Base-by-base conservation (phyloP, 345 rosid genomes). In the Turnera subulata region DNA sequence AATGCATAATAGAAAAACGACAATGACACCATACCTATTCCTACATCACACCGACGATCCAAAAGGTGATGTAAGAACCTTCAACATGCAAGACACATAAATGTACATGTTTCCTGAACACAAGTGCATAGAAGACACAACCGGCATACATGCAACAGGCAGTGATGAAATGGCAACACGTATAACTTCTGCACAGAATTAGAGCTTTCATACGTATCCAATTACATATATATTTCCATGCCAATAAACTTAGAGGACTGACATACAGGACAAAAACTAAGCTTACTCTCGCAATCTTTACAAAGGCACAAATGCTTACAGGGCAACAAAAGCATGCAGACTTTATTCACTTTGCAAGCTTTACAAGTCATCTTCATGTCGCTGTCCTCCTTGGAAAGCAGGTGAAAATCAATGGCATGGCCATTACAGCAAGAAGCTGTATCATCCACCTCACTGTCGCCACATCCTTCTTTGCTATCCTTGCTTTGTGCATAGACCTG, bases 231-330 rank as follows among this genome's bases (percentile, higher is more conserved):
- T 55, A 91, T 89, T 79, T 91, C 94, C 85, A 85, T 77, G 25
- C 92, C 92, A 45, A 74, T 56, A 69, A 79, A 74, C 85, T 88
- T 91, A 1, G 87, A 78, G 6, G 89, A 79, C 63, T 80, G 85
- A 71, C 98, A 91, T 56, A 91, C 54, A 32, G 98, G 98, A 58
- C 98, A 91, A 65, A 76, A 78, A 59, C 80, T 82, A 69, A 88
- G 77, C 86, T 81, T 88, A 64, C 84, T 84, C 75, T 84, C 96
- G 66, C 98, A 91, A 54, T 74, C 83, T 70, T 84, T 88, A 81
- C 98, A 91, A 49, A 91, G 67, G 72, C 95, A 91, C 64, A 91
- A 86, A 81, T 91, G 98, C 86, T 82, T 84, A 79, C 98, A 91
- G 1, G 98, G 98, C 55, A 85, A 67, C 76, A 85, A 79, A 66